Conservation (phyloP, 2,329 filamentous ascomycete genomes). For the Colletotrichum sp. region DNA sequence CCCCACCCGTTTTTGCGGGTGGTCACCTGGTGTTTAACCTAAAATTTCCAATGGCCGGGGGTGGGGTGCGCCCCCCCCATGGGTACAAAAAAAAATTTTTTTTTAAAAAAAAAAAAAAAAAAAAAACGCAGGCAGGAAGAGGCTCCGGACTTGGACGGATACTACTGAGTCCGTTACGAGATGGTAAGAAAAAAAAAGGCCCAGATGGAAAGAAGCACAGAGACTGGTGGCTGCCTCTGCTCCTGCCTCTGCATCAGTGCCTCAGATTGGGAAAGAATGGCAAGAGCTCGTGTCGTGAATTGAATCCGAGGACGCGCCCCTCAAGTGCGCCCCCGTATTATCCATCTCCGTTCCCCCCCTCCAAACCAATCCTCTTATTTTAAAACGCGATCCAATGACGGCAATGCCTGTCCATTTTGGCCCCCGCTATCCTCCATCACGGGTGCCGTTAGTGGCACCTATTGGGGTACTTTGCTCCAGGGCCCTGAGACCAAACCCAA, state of each 20-base stretch:
- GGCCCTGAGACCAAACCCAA: slow-evolving; percentile 3
- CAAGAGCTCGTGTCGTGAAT: background rate
- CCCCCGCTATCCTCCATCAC: background rate
- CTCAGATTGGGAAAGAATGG: background rate
- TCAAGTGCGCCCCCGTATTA: background rate
- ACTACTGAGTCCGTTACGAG: background rate
- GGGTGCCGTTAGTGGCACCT: background rate
- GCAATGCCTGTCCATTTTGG: slow-evolving; percentile 5
- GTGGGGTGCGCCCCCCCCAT: too few relatives aligned
- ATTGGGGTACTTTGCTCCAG: background rate
- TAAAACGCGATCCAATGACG: slow-evolving; percentile 15
- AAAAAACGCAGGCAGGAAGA: background rate
- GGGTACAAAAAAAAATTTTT: too few relatives aligned
- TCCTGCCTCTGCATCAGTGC: background rate
- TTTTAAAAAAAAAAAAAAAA: background rate
- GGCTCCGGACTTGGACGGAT: background rate
- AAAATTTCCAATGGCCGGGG: too few relatives aligned
- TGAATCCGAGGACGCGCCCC: background rate
- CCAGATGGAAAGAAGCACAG: background rate
- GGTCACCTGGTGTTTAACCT: too few relatives aligned
- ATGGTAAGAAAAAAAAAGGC: background rate
- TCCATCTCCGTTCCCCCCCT: background rate
- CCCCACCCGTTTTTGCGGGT: too few relatives aligned
- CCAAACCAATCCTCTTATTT: slow-evolving; percentile 18
- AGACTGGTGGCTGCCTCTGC: background rate